Percentiles rank a stretch among this genome's conserved stretches.
These are phyloP conservation scores for Dendrobium catenatum DNA, from an alignment of 106 monocot species.

Conservation along the genomic window DNA sequence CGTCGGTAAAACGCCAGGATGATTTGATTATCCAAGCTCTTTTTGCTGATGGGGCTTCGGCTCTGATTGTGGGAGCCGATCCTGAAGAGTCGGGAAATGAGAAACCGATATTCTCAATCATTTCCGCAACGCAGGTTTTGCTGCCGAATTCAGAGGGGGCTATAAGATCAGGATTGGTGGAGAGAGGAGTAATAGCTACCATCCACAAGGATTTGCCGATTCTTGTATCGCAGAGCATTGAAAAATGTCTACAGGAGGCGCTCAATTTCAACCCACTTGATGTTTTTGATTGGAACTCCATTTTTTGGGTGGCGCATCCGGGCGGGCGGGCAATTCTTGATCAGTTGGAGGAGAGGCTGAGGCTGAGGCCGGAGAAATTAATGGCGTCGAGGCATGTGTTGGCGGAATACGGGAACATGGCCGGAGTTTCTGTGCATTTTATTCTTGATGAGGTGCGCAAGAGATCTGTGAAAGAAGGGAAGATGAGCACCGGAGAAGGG, in stretches of 20 bases:
- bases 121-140: slow-evolving; percentile 2
- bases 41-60: slow-evolving; percentile 9
- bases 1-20: slow-evolving; percentile 1
- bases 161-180: not conserved
- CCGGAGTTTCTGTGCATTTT: slow-evolving; percentile 8
- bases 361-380: slow-evolving; percentile 8
- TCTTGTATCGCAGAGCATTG: slow-evolving; percentile 5
- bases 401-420: slow-evolving; percentile 24
- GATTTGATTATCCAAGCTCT: slow-evolving; percentile 6
- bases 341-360: slow-evolving; percentile 12
- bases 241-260: not conserved
- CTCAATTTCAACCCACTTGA: not conserved
- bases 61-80: slow-evolving; percentile 3
- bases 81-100: not conserved
- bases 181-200: slow-evolving; percentile 1
- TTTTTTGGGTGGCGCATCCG: slow-evolving; percentile 17
- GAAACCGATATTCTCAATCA: slow-evolving; percentile 6
- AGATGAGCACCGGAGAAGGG: slow-evolving; percentile 16
- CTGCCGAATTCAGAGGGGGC: slow-evolving; percentile 1
- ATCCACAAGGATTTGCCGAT: slow-evolving; percentile 8
- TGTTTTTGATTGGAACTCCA: not conserved
- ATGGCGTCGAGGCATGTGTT: slow-evolving; percentile 13
- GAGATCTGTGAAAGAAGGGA: not conserved
- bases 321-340: slow-evolving; percentile 23
- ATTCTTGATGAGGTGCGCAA: slow-evolving; percentile 17